These are phyloP conservation scores for Plenodomus tracheiphilus DNA, from an alignment of 2,329 filamentous ascomycete genomes.

Conservation along the genomic window DNA sequence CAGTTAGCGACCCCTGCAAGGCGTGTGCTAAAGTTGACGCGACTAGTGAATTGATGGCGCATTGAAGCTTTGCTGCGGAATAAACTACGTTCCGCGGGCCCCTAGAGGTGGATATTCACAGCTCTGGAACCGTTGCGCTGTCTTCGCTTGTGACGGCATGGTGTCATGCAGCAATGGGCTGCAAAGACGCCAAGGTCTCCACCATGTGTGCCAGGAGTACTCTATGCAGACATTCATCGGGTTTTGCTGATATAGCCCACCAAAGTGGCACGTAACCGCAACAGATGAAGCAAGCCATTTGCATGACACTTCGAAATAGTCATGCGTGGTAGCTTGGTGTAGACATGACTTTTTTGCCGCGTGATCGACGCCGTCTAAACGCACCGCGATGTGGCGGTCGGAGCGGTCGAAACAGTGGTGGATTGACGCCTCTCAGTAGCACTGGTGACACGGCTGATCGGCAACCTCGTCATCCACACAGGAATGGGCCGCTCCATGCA, in stretches of 20 bases:
- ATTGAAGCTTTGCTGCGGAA: slow-evolving; percentile 12
- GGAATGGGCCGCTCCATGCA: no score
- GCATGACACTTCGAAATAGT: background rate
- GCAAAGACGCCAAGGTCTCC: slow-evolving; percentile 8
- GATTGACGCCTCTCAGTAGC: slow-evolving; percentile 14
- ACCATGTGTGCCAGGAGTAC: slow-evolving; percentile 18
- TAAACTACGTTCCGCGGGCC: slow-evolving; percentile 14
- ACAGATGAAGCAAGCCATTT: background rate
- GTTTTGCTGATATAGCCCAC: no score
- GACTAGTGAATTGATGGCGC: slow-evolving; percentile 13
- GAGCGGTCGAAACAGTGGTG: slow-evolving; percentile 17
- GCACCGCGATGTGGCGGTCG: background rate
- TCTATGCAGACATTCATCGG: no score
- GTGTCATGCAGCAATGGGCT: slow-evolving; percentile 12
- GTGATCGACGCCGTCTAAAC: no score
- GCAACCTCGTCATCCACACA: slow-evolving; percentile 3
- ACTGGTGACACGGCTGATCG: background rate
- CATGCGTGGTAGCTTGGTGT: no score
- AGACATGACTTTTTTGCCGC: no score
- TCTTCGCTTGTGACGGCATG: slow-evolving; percentile 16
- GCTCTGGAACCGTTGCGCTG: slow-evolving; percentile 17
- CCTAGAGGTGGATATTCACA: slow-evolving; percentile 13
- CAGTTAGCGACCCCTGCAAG: slow-evolving; percentile 15
- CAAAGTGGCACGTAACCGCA: no score
- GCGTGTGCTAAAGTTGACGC: slow-evolving; percentile 28